Evolutionary conservation across 1,284 basidiomycete species (phyloP).

Genomic region (Ustilago sp.): DNA sequence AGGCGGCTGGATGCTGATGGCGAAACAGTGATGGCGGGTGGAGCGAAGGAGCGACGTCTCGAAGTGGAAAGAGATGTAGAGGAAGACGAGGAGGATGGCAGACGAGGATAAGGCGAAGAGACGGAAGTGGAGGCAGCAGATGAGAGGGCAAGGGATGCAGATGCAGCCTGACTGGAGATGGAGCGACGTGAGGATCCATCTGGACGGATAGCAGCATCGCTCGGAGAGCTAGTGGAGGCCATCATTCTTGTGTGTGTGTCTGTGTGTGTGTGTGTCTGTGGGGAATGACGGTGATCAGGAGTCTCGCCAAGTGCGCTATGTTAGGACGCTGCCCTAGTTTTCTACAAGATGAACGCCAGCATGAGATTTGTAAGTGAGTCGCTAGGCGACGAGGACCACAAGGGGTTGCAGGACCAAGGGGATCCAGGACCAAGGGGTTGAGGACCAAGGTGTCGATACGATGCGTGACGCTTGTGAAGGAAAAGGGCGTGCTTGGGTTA

Average conservation of each 20-base stretch:
- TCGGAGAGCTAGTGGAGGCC: slow-evolving; percentile 16
- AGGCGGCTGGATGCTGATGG: neutral
- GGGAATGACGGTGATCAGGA: neutral
- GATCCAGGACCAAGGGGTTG: too few species aligned
- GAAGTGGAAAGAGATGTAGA: slow-evolving; percentile 10
- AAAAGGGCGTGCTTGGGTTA: too few species aligned
- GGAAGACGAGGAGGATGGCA: slow-evolving; percentile 28
- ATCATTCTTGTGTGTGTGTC: slow-evolving; percentile 2
- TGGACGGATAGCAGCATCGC: slow-evolving; percentile 4
- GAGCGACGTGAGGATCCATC: slow-evolving; percentile 25
- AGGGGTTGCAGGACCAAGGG: too few species aligned
- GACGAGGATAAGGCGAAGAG: slow-evolving; percentile 27
- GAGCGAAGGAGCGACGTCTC: slow-evolving; percentile 13
- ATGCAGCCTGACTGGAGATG: slow-evolving; percentile 43
- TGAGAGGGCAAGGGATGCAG: slow-evolving; percentile 24
- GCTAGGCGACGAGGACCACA: neutral
- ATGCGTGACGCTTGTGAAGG: too few species aligned
- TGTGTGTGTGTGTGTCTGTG: neutral
- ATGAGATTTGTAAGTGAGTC: neutral
- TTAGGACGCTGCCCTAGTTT: slow-evolving; percentile 15
- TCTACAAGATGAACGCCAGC: slow-evolving; percentile 4
- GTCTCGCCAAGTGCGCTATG: neutral
- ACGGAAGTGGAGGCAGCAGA: slow-evolving; percentile 14
- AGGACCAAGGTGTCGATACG: too few species aligned
- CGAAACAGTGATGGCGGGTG: slow-evolving; percentile 3